A percentile compares a stretch with the other conserved stretches of the same genome.
phyloP scores from a whole-genome alignment of 2,329 filamentous ascomycete species.

The Colletotrichum sp. region DNA sequence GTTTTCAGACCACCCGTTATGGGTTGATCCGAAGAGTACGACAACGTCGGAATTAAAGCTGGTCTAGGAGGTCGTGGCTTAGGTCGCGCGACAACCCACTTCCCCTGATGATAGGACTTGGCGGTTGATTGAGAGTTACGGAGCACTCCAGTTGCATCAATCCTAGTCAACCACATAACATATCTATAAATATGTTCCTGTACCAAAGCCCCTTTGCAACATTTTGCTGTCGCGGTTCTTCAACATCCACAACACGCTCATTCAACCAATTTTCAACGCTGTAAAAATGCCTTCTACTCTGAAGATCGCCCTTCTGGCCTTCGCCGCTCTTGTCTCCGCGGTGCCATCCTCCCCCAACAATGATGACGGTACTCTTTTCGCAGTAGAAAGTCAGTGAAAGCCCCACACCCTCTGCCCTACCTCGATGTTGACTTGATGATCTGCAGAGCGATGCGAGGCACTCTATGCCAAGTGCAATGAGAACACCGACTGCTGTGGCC shows the following conservation, averaged over 20 bases:
- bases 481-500: background rate
- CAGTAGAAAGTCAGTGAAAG: background rate
- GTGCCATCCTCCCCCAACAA: background rate
- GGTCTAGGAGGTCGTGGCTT: background rate
- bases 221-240: background rate
- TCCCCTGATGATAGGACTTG: background rate
- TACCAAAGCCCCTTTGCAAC: background rate
- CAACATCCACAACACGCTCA: background rate
- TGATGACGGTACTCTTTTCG: background rate
- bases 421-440: background rate
- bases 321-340: background rate
- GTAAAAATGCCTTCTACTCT: background rate
- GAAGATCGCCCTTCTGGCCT: background rate
- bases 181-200: background rate
- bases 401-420: fast-evolving
- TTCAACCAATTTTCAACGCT: background rate
- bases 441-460: background rate
- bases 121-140: background rate
- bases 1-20: background rate
- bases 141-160: background rate
- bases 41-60: fast-evolving
- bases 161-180: background rate
- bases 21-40: background rate
- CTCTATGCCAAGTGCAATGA: background rate
- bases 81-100: background rate